A percentile compares a stretch with the other conserved stretches of the same genome.
Evolutionary conservation across 768 basidiomycete genomes (phyloP).

Genomic region (Amanita fuliginea): DNA sequence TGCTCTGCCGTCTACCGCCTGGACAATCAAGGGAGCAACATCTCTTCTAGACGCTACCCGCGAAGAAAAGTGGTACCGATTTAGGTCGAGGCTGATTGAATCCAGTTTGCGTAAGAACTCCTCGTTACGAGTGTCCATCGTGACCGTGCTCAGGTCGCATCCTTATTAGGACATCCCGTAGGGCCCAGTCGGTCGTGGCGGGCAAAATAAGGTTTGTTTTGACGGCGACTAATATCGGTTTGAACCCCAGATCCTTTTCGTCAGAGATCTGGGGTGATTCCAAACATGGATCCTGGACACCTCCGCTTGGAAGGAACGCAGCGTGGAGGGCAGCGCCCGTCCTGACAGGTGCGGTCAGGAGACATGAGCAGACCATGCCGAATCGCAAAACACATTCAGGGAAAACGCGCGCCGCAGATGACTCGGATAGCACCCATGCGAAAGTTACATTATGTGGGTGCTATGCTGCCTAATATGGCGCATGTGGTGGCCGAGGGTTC

Average conservation of each 20-base stretch:
- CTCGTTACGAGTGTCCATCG: background rate
- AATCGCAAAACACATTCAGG: background rate
- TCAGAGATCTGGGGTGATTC: background rate
- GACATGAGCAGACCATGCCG: background rate
- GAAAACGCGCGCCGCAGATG: background rate
- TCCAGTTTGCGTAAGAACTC: background rate
- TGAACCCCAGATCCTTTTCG: background rate
- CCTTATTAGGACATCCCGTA: background rate
- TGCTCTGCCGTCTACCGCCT: background rate
- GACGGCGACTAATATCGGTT: background rate
- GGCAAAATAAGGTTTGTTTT: background rate
- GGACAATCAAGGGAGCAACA: background rate
- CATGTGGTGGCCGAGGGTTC: background rate
- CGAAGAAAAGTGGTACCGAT: background rate
- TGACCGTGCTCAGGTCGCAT: background rate
- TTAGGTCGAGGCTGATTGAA: background rate
- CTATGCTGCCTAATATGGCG: background rate
- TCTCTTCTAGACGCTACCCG: background rate
- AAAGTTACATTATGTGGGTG: background rate
- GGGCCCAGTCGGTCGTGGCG: background rate
- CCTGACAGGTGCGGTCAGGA: background rate
- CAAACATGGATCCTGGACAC: background rate
- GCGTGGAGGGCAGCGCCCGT: background rate
- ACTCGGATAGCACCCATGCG: background rate
- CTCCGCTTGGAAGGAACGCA: background rate